Base-by-base conservation (phyloP, 441 rosid genomes). In the Gossypium davidsonii region DNA sequence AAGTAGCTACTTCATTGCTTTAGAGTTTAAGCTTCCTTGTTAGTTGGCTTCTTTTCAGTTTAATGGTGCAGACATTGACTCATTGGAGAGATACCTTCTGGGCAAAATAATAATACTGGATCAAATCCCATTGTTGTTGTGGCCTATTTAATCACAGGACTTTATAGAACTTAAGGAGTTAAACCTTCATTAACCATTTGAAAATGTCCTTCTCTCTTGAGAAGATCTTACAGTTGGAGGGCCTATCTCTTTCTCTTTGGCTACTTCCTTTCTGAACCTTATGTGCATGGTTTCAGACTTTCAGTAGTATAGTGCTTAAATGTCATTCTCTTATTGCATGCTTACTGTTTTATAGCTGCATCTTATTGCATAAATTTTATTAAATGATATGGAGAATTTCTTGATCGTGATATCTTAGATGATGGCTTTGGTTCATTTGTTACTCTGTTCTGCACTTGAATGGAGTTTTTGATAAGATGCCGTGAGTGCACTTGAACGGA, bases 331-430 rank as follows among this genome's bases (percentile, higher is more conserved):
- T 61, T n/a, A n/a, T 61, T 61, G 66, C 18, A 2, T 59, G 17
- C 66, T 31, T 61, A 61, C 46, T 61, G 12, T 31, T n/a, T 61
- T n/a, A 61, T 61, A 61, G 46, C 64, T 61, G 66, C 66, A 31
- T 46, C 66, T 61, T 61, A 44, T 61, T 31, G 66, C 46, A 31
- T 61, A 61, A 61, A 31, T n/a, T 31, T 61, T 31, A n/a, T 31
- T 31, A n/a, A 31, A 61, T 31, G 31, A 15, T 17, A 1, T 34
- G 65, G n/a, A 37, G 67, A 46, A 17, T 34, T 62, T 34, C 23
- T 62, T 17, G 1, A 8, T 31, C 17, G n/a, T 34, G 42, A 17
- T 62, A 62, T 62, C 67, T 17, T 62, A 8, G 7, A 17, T 62
- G 25, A 12, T 62, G 67, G 25, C 26, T 17, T 62, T 37, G 46